Evolutionary conservation across 129 eudicot species (phyloP).

Genomic region (Artemisia annua): DNA sequence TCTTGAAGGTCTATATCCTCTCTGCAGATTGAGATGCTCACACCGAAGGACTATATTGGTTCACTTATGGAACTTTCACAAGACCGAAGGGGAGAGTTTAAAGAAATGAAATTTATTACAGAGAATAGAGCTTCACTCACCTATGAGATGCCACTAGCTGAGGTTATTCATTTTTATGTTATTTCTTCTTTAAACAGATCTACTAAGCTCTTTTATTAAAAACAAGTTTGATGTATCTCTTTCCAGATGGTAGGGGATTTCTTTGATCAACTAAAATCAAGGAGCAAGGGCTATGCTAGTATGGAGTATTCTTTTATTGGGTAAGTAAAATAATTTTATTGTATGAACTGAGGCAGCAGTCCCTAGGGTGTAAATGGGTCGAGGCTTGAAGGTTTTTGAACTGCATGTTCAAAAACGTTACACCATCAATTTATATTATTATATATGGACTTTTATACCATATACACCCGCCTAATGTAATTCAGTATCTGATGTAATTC

Average conservation of each 20-base stretch:
- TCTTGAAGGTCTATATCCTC: slow-evolving; percentile 6
- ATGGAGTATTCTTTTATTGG: slow-evolving; percentile 95
- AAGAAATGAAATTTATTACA: slow-evolving; percentile 87
- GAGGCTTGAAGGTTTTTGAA: slow-evolving; percentile 14
- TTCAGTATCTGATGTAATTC: slow-evolving; percentile 14
- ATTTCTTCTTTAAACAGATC: neutral
- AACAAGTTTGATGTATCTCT: slow-evolving; percentile 11
- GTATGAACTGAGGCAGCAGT: no score
- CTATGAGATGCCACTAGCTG: slow-evolving; percentile 92
- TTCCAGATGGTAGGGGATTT: slow-evolving; percentile 98
- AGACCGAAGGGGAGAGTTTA: slow-evolving; percentile 90
- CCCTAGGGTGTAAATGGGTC: no score
- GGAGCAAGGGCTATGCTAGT: slow-evolving; percentile 98
- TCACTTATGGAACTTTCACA: slow-evolving; percentile 97
- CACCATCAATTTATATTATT: neutral
- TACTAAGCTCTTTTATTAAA: neutral
- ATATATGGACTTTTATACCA: slow-evolving; percentile 10
- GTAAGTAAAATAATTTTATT: slow-evolving; percentile 35
- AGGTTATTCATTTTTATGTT: slow-evolving; percentile 45
- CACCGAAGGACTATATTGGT: slow-evolving; percentile 96
- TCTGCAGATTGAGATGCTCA: slow-evolving; percentile 86
- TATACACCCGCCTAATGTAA: slow-evolving; percentile 6
- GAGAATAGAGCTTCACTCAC: slow-evolving; percentile 80
- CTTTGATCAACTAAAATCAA: slow-evolving; percentile 97
- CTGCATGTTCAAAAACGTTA: neutral